These are phyloP conservation scores for Decorospora gaudefroyi DNA, from an alignment of 2,329 filamentous ascomycete genomes.

Conservation along the genomic window DNA sequence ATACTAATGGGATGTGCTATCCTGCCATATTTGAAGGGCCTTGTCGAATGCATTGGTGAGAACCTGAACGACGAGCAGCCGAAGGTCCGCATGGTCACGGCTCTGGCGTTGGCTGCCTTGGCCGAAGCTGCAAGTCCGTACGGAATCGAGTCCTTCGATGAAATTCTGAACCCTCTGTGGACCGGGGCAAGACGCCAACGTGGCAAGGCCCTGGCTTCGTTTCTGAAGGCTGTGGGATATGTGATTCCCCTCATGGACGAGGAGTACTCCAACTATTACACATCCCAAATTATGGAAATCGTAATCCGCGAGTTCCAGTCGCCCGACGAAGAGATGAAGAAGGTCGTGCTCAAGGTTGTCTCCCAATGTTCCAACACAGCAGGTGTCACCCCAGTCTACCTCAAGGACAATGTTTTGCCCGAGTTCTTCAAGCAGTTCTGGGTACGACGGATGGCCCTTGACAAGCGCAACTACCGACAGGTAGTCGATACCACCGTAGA, in stretches of 20 bases:
- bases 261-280: conserved; percentile 99
- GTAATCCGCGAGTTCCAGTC: conserved; percentile 93
- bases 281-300: conserved; percentile 98
- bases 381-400: conserved; percentile 90
- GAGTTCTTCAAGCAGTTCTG: conserved; percentile 99
- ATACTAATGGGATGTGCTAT: conserved; percentile 99
- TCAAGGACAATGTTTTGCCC: conserved; percentile 91
- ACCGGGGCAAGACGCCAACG: conserved; percentile 94
- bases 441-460: conserved; percentile 94
- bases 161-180: conserved; percentile 96
- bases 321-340: conserved; percentile 99
- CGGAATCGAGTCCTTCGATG: conserved; percentile 98
- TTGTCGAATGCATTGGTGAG: conserved; percentile 94
- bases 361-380: conserved; percentile 94
- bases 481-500: conserved; percentile 98
- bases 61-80: conserved; percentile 98
- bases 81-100: conserved; percentile 95
- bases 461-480: conserved; percentile 96
- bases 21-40: conserved; percentile 88
- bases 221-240: conserved; percentile 95
- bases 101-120: conserved; percentile 89
- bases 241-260: conserved; percentile 99
- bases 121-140: conserved; percentile 97
- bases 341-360: conserved; percentile 95
- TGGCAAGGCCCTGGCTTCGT: conserved; percentile 92